These are phyloP conservation scores for Zygotorulaspora chibaensis DNA, from an alignment of 805 yeast species.

Conservation along the genomic window DNA sequence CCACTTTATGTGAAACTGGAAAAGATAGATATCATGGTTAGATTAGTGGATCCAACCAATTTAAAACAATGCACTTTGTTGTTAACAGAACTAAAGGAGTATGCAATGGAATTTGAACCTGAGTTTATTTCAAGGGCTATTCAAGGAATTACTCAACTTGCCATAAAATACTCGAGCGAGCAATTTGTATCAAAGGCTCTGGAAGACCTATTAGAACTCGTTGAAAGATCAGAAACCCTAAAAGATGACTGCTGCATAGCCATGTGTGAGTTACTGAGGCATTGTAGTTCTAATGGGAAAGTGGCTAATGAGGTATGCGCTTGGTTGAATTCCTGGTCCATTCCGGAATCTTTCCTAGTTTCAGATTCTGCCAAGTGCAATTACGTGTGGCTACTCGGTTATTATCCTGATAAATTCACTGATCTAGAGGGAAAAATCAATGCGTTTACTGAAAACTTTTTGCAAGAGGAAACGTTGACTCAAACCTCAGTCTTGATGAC, in stretches of 20 bases:
- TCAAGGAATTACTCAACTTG: conserved; percentile 65
- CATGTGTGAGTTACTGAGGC: conserved; percentile 61
- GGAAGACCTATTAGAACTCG: conserved; percentile 54
- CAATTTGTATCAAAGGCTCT: conserved; percentile 51
- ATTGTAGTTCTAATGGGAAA: conserved; percentile 46
- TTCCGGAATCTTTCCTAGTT: conserved; percentile 45
- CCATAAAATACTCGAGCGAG: conserved; percentile 50
- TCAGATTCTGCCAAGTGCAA: conserved; percentile 45
- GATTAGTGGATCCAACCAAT: conserved; percentile 53
- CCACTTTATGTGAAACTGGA: conserved; percentile 75
- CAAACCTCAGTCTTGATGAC: conserved; percentile 59
- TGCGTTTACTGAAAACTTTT: conserved; percentile 47
- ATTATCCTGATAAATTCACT: conserved; percentile 59
- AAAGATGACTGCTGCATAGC: conserved; percentile 57
- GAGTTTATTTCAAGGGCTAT: conserved; percentile 66
- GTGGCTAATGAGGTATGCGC: conserved; percentile 28
- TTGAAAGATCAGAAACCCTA: conserved; percentile 60
- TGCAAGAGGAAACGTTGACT: conserved; percentile 54
- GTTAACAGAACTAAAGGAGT: conserved; percentile 69
- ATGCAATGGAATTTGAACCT: conserved; percentile 80
- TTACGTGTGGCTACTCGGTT: conserved; percentile 69
- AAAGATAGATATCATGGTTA: conserved; percentile 68
- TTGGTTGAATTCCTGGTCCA: conserved; percentile 36
- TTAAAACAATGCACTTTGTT: conserved; percentile 50
- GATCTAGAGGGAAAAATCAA: conserved; percentile 45